Percentiles rank a stretch among this genome's conserved stretches.
Conservation (phyloP, 106 monocot genomes). For the Amphibolis antarctica region DNA sequence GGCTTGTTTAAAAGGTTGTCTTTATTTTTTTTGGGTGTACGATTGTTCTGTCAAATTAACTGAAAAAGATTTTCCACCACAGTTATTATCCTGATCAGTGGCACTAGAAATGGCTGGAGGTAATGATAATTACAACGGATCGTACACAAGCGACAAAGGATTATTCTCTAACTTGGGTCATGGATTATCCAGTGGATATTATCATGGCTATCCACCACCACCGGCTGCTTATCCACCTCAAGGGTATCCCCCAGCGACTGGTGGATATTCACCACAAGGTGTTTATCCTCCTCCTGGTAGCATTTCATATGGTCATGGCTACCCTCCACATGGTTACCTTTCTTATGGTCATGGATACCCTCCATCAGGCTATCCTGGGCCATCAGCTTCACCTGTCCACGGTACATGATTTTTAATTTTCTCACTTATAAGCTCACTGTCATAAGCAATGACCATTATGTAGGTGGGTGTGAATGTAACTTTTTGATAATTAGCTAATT, state of each 20-base stretch:
- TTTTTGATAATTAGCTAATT: not conserved
- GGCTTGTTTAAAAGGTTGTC: too few relatives aligned
- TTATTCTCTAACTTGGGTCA: conserved; percentile 36
- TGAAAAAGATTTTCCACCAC: too few relatives aligned
- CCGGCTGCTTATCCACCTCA: conserved; percentile 36
- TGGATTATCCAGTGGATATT: conserved; percentile 24
- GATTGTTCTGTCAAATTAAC: too few relatives aligned
- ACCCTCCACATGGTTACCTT: conserved; percentile 30
- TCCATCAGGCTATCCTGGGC: conserved; percentile 25
- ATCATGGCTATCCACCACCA: conserved; percentile 20
- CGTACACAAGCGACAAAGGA: conserved; percentile 34
- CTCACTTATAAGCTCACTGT: too few relatives aligned
- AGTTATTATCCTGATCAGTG: too few relatives aligned
- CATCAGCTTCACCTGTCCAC: conserved; percentile 26
- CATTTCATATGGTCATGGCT: too few relatives aligned
- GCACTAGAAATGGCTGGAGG: not conserved
- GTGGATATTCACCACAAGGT: conserved; percentile 37
- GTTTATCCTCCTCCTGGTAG: too few relatives aligned
- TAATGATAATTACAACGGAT: not conserved
- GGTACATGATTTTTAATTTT: conserved; percentile 23
- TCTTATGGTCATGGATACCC: conserved; percentile 17
- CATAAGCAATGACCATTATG: too few relatives aligned
- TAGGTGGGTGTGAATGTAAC: not conserved
- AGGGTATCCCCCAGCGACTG: conserved; percentile 33
- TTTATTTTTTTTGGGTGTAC: too few relatives aligned